Base-by-base conservation (phyloP, 1,139 yeast species). In the Debaryomyces robertsiae region DNA sequence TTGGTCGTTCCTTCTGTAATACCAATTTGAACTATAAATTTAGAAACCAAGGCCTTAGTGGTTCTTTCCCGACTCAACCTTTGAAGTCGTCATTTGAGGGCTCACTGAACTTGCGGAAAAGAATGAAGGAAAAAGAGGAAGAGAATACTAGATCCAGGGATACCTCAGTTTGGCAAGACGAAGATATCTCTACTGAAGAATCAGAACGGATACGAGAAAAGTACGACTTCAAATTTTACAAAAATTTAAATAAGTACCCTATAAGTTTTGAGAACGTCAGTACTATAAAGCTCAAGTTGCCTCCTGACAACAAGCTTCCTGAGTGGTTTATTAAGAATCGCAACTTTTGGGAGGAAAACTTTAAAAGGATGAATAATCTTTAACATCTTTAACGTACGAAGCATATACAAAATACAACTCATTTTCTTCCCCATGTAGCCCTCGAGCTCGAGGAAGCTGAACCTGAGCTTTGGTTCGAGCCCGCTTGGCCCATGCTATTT, bases 301-400 rank as follows among this genome's bases (percentile, higher is more conserved):
- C 95, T 0, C 67, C 75, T 3, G 87, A 81, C 42, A 63, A 68
- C 22, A 69, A 75, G 37, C 67, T 88, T 25, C 95, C 95, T 0
- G 69, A 61, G 2, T 88, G 96, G 96, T 85, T 85, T 52, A 66
- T 69, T 14, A 63, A 68, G 35, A 84, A 83, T 40, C 60, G 90
- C 43, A 76, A 79, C 46, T 58, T 69, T 46, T 86, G 94, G 94
- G 84, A 82, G 49, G 63, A 52, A 10, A 47, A 40, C 30, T 50
- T 47, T 33, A 40, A 40, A 34, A 45, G 32, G 28, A 34, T 55
- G 22, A 54, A 55, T 46, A 39, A 23, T 11, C 10, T 23, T 30
- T 36, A 30, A 35, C 19, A 28, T 34, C 3, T 14, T 25, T 10
- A 17, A 16, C n/a, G 19, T n/a, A 15, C 16, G 15, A 29, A 24